Base-by-base conservation (phyloP, 108 stramenopile species). In the Fistulifera pelliculosa region DNA sequence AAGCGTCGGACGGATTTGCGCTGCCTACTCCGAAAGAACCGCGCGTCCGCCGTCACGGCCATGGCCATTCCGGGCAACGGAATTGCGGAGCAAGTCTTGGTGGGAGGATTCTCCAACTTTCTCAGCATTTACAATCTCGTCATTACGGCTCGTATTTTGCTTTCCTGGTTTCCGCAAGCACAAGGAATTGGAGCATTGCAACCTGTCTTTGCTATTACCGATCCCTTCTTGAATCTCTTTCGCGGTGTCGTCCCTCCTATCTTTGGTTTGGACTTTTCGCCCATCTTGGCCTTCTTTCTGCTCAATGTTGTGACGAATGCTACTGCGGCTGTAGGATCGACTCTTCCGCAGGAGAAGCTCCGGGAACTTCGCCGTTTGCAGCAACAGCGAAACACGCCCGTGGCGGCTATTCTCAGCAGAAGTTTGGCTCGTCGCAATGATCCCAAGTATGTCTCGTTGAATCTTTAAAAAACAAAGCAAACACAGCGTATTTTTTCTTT, bases 141-240 rank as follows among this genome's bases (percentile, higher is more conserved):
- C 39, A 92, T 95, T 60, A 94, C 92, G 8, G 90, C 65, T 41
- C 87, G 94, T 11, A 82, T 96, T 27, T 68, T 94, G 21, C 73
- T 96, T 21, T 72, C 71, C 7, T 96, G 95, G 95, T 83, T 95
- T 49, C 89, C 87, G 43, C 84, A 88, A 71, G 86, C 89, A 15
- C 79, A 84, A 48, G 74, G 69, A 26, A 71, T 81, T 23, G 80
- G 48, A 1, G 58, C 54, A 25, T 64, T 94, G 27, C 85, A 91
- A 57, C 93, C 93, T 3, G 76, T 94, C 11, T 94, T 52, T 52
- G 69, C 75, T 18, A 84, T 96, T 35, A 94, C 95, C 0, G 95
- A 94, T 81, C 93, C 93, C 6, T 94, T 87, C 64, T 60, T 96
- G 40, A 96, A 94, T 58, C 57, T 87, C 38, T 95, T 93, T 57